Evolutionary conservation across 2,329 filamentous ascomycete species (phyloP), one percentile per base, ranked within the genome.

Genomic region (Penicillium verrucosum): DNA sequence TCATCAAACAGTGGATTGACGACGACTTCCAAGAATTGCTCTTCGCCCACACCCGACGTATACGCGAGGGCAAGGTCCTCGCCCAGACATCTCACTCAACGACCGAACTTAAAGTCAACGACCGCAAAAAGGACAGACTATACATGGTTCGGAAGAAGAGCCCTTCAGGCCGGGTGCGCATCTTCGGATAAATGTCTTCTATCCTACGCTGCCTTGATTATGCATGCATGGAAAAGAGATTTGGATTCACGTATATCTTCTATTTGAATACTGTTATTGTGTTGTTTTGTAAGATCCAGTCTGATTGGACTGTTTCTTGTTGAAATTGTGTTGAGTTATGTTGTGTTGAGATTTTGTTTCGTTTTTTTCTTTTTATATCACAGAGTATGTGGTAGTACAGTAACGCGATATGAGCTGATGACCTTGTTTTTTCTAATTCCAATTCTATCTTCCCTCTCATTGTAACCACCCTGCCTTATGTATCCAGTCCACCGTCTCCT

Each of bases 1-100:
- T 92, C 57, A 88, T 92, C 75, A 89, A 88, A 73, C 81, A 85
- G 54, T 89, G 85, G 84, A 85, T 92, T 50, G 82, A 84, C 4
- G 85, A 90, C 64, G 82, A 83, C 59, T 83, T 90, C 69, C 89
- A 90, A 67, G 83, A 90, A 57, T 77, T 85, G 55, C 81, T 91
- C 47, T 92, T 89, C 81, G 81, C 84, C 42, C 88, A 92, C 73
- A 90, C 89, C 3, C 81, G 80, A 59, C 76, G 81, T 42, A 70
- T 90, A 60, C 85, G 86, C n/a, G 82, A 85, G 66, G 80, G 78
- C 47, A 73, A 72, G 45, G 58, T 74, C 41, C 58, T 77, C 51
- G 63, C 69, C n/a, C 60, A 73, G 57, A 70, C 65, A 23, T 73
- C 73, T 43, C 66, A 59, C 59, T 69, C 69, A n/a, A 61, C 70